phyloP scores from a whole-genome alignment of 495 filamentous ascomycete genomes.

The Lophiotrema nucula region DNA sequence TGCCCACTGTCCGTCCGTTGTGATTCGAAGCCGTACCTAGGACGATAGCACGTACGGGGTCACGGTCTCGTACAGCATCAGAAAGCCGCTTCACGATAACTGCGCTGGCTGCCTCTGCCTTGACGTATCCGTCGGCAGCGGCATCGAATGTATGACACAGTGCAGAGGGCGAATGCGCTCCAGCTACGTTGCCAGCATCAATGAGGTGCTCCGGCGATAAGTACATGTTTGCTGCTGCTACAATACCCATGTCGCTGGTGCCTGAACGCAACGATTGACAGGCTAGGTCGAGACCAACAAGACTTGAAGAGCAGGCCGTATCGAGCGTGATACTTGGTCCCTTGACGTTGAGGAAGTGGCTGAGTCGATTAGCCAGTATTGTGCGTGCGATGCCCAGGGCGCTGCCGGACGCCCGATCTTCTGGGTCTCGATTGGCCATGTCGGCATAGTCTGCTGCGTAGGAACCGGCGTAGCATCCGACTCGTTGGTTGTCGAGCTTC shows the following conservation, averaged over 20 bases:
- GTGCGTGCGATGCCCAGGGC: background rate
- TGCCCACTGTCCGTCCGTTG: slow-evolving; percentile 21
- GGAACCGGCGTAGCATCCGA: too few species aligned
- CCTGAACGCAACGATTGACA: background rate
- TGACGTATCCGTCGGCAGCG: slow-evolving; percentile 62
- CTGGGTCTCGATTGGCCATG: slow-evolving; percentile 12
- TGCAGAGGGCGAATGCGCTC: slow-evolving; percentile 39
- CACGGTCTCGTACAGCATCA: slow-evolving; percentile 54
- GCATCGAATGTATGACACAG: slow-evolving; percentile 61
- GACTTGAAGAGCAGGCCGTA: slow-evolving; percentile 13
- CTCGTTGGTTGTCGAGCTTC: background rate
- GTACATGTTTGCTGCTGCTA: slow-evolving; percentile 47
- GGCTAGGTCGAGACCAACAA: slow-evolving; percentile 5
- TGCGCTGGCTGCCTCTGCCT: slow-evolving; percentile 62
- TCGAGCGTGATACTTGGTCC: slow-evolving; percentile 21
- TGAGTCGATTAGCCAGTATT: slow-evolving; percentile 20
- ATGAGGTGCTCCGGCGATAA: slow-evolving; percentile 58
- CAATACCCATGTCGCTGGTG: slow-evolving; percentile 38
- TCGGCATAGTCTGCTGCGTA: slow-evolving; percentile 2
- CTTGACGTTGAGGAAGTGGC: slow-evolving; percentile 16
- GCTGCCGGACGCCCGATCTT: background rate
- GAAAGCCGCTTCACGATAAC: slow-evolving; percentile 60
- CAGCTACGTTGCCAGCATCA: slow-evolving; percentile 42
- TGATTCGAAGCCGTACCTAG: slow-evolving; percentile 30
- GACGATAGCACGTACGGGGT: slow-evolving; percentile 64